A percentile compares a stretch with the other conserved stretches of the same genome.
Conservation (phyloP, 2,329 filamentous ascomycete genomes). For the Penicillium sp. region DNA sequence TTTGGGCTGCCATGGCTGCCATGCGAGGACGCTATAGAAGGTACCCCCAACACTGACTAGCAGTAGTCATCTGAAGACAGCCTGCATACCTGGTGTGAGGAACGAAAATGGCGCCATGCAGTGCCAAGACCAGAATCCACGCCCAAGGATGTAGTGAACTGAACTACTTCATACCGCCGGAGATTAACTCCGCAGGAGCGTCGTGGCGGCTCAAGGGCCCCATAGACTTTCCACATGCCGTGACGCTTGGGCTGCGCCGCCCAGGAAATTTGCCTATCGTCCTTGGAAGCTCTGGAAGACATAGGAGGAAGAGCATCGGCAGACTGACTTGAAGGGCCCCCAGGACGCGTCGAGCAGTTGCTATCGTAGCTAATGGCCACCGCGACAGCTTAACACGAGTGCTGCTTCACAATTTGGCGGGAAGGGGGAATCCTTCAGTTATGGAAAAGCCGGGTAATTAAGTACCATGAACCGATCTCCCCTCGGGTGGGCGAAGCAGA, state of each 20-base stretch:
- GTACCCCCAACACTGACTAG: not conserved
- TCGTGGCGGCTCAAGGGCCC: not conserved
- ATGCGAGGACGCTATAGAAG: not conserved
- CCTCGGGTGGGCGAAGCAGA: not conserved
- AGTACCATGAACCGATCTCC: not conserved
- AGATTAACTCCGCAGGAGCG: not conserved
- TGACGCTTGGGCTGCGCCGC: not conserved
- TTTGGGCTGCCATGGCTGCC: not conserved
- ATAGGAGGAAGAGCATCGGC: not conserved
- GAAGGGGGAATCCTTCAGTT: not conserved
- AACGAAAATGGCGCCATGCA: not conserved
- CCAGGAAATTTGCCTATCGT: not conserved
- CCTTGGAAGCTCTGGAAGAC: not conserved
- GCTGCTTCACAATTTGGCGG: not conserved
- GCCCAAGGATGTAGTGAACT: not conserved
- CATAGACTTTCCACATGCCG: slow-evolving; percentile 3
- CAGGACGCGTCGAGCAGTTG: not conserved
- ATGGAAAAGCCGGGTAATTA: not conserved
- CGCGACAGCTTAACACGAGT: not conserved
- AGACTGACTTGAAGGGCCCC: not conserved
- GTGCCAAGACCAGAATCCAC: not conserved
- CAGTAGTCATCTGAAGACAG: not conserved
- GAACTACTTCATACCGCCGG: not conserved
- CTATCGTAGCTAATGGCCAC: not conserved
- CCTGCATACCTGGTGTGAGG: not conserved